Conservation (phyloP, 2,329 filamentous ascomycete genomes). For the Xylaria polymorpha region DNA sequence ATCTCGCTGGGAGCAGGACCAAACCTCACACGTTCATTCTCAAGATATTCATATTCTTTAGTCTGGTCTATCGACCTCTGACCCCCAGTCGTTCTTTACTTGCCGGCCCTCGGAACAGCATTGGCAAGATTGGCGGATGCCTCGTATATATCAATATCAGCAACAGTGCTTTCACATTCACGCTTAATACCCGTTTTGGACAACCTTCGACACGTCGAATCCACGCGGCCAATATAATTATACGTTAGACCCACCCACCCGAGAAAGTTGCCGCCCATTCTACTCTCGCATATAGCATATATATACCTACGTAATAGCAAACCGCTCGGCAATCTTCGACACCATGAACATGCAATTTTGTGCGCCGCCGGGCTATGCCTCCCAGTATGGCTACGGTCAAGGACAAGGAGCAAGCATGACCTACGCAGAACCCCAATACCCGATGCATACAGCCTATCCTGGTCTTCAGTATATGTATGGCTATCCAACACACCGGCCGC, state of each 20-base stretch:
- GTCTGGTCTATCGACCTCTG: slow-evolving; percentile 44
- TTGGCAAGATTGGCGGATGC: slow-evolving; percentile 32
- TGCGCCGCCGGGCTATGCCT: slow-evolving; percentile 43
- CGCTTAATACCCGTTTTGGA: slow-evolving; percentile 36
- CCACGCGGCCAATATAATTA: slow-evolving; percentile 33
- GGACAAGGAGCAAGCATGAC: slow-evolving; percentile 43
- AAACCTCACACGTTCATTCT: slow-evolving; percentile 50
- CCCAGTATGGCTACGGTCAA: slow-evolving; percentile 46
- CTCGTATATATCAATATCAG: slow-evolving; percentile 44
- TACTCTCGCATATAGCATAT: slow-evolving; percentile 37
- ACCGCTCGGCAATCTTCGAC: slow-evolving; percentile 25
- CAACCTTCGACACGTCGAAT: slow-evolving; percentile 28
- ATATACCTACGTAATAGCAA: slow-evolving; percentile 41
- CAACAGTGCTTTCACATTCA: slow-evolving; percentile 24
- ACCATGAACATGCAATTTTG: slow-evolving; percentile 50
- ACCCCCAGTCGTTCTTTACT: slow-evolving; percentile 52
- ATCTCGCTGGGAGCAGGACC: slow-evolving; percentile 39
- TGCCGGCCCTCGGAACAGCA: slow-evolving; percentile 19
- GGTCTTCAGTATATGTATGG: slow-evolving; percentile 49
- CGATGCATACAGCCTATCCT: slow-evolving; percentile 42
- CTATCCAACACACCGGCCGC: slow-evolving; percentile 44
- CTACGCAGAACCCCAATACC: slow-evolving; percentile 47
- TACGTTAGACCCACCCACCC: slow-evolving; percentile 25
- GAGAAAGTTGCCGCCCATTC: slow-evolving; percentile 24
- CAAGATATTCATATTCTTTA: slow-evolving; percentile 39